A percentile compares a stretch with the other conserved stretches of the same genome.
Evolutionary conservation across 108 stramenopile genomes (phyloP).

Genomic region (Skeletonema tropicum): DNA sequence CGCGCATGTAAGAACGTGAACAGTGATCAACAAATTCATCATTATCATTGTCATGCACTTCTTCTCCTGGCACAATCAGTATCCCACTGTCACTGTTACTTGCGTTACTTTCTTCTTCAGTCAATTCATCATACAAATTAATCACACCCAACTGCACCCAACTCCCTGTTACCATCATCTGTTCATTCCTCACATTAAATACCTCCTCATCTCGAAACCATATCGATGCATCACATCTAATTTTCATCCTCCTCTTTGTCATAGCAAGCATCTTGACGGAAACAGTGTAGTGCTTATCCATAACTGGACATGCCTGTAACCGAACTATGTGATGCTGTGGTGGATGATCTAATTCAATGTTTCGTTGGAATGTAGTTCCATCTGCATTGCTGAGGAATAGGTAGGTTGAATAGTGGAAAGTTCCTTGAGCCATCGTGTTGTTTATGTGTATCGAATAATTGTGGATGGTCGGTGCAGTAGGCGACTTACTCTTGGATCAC

Average conservation of each 20-base stretch:
- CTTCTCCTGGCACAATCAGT: not conserved
- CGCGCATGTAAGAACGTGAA: not conserved
- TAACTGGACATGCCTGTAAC: not conserved
- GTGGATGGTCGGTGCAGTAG: too few species aligned
- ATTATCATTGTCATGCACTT: not conserved
- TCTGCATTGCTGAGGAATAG: not conserved
- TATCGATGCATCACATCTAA: not conserved
- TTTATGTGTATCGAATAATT: too few species aligned
- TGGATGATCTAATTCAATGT: not conserved
- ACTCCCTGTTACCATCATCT: not conserved
- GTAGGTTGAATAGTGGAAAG: not conserved
- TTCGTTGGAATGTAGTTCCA: not conserved
- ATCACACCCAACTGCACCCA: not conserved
- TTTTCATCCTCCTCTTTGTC: not conserved
- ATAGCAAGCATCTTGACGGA: not conserved
- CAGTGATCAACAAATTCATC: not conserved
- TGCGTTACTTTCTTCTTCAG: not conserved
- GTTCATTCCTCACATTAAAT: not conserved
- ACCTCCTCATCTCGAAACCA: constrained; percentile 7
- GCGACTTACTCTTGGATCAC: too few species aligned
- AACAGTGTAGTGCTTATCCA: not conserved
- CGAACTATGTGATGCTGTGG: not conserved
- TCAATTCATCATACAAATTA: not conserved
- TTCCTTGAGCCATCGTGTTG: not conserved
- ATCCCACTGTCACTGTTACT: not conserved